These are phyloP conservation scores for Pterocarpus santalinus DNA, from an alignment of 306 rosid genomes.

Conservation along the genomic window DNA sequence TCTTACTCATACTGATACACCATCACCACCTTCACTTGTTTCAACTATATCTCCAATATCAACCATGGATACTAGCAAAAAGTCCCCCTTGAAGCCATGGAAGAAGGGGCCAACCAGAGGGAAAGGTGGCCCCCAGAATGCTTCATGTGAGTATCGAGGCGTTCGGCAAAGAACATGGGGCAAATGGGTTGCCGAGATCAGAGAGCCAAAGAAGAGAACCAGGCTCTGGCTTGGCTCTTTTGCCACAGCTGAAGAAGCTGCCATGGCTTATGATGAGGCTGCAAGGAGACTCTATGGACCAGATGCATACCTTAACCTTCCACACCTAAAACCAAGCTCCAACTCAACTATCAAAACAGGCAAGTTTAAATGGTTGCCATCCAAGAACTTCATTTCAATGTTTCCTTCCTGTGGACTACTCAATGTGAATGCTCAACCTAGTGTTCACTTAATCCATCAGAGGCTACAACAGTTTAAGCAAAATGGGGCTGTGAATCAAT, in stretches of 20 bases:
- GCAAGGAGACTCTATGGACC: constrained; percentile 94
- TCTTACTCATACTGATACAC: not conserved
- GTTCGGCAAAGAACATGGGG: constrained; percentile 98
- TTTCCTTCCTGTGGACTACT: constrained; percentile 83
- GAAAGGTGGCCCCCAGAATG: constrained; percentile 96
- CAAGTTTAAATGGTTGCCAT: constrained; percentile 90
- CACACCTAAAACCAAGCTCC: constrained; percentile 69
- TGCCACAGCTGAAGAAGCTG: constrained; percentile 97
- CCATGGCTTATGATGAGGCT: constrained; percentile 97
- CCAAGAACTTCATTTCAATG: constrained; percentile 88
- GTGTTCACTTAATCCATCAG: constrained; percentile 96
- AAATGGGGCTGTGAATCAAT: constrained; percentile 53
- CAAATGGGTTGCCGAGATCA: constrained; percentile 98
- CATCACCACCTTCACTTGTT: constrained; percentile 29
- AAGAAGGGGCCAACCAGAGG: constrained; percentile 97
- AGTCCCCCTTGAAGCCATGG: constrained; percentile 90
- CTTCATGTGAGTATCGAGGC: constrained; percentile 87
- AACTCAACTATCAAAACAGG: constrained; percentile 56
- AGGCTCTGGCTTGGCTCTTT: constrained; percentile 97
- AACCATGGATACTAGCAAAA: constrained; percentile 74
- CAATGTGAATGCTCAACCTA: constrained; percentile 89
- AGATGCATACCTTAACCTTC: constrained; percentile 94
- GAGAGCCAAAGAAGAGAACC: constrained; percentile 96
- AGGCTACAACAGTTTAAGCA: constrained; percentile 84
- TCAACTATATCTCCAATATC: constrained; percentile 17